A percentile compares a stretch with the other conserved stretches of the same genome.
phyloP scores from a whole-genome alignment of 2,329 filamentous ascomycete genomes.

The Sporothrix brasiliensis region DNA sequence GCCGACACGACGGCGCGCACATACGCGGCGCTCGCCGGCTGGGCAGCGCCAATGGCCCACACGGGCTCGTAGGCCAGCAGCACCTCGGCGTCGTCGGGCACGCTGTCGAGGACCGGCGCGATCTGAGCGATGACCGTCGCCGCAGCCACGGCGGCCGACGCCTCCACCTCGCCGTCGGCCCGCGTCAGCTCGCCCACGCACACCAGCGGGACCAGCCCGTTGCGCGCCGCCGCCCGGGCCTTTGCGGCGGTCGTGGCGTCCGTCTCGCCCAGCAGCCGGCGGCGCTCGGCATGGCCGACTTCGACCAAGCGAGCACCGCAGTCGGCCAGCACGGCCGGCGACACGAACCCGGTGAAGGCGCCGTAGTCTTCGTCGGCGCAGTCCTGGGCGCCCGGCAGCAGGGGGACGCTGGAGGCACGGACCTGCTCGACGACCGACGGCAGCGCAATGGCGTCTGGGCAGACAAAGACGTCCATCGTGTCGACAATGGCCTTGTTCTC shows the following conservation, averaged over 20 bases:
- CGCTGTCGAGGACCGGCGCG: slow-evolving; percentile 60
- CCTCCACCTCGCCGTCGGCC: too few relatives aligned
- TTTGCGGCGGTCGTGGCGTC: slow-evolving; percentile 69
- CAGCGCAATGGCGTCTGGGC: slow-evolving; percentile 76
- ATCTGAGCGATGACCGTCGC: slow-evolving; percentile 69
- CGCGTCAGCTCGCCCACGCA: slow-evolving; percentile 73
- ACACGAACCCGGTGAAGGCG: slow-evolving; percentile 78
- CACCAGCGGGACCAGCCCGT: slow-evolving; percentile 74
- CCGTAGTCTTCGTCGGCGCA: slow-evolving; percentile 70
- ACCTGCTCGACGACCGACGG: slow-evolving; percentile 55
- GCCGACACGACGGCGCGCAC: slow-evolving; percentile 70
- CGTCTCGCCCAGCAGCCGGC: slow-evolving; percentile 73
- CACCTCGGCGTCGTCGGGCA: slow-evolving; percentile 67
- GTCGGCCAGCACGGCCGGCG: slow-evolving; percentile 66
- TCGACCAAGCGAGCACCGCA: slow-evolving; percentile 74
- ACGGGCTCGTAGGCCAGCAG: slow-evolving; percentile 86
- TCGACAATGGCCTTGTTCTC: slow-evolving; percentile 42
- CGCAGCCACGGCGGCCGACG: slow-evolving; percentile 61
- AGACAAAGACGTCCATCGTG: slow-evolving; percentile 70
- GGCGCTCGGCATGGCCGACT: slow-evolving; percentile 78
- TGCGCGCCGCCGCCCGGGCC: slow-evolving; percentile 66
- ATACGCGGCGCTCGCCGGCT: slow-evolving; percentile 72
- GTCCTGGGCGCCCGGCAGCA: slow-evolving; percentile 76
- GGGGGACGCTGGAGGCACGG: slow-evolving; percentile 47
- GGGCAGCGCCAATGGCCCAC: slow-evolving; percentile 79